Conservation (phyloP, 2,329 filamentous ascomycete species). For the Aspergillus fischeri region DNA sequence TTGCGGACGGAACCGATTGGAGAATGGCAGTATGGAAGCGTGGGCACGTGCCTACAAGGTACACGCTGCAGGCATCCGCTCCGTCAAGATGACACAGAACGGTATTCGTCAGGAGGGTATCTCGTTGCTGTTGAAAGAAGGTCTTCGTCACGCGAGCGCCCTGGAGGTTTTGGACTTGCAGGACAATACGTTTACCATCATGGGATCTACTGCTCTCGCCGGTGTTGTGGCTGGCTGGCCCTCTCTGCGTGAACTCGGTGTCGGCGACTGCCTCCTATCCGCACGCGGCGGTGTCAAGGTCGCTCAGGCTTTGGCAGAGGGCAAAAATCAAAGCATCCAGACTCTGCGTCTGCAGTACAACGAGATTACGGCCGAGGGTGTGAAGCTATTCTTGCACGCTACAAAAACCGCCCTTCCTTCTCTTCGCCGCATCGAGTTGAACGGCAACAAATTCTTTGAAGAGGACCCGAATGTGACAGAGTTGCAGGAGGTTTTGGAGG, state of each 20-base stretch:
- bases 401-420: constrained; percentile 66
- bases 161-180: constrained; percentile 83
- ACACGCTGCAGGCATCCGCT: constrained; percentile 71
- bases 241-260: constrained; percentile 73
- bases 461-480: constrained; percentile 69
- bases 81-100: constrained; percentile 97
- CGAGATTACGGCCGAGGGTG: constrained; percentile 75
- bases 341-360: constrained; percentile 86
- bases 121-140: constrained; percentile 70
- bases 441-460: constrained; percentile 91
- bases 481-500: constrained; percentile 68
- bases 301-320: constrained; percentile 66
- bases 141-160: constrained; percentile 64
- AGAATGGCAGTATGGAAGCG: constrained; percentile 92
- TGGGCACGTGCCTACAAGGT: constrained; percentile 87
- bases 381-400: constrained; percentile 68
- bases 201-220: constrained; percentile 74
- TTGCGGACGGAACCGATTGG: constrained; percentile 90
- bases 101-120: constrained; percentile 95
- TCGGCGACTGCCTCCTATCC: constrained; percentile 82
- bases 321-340: constrained; percentile 74
- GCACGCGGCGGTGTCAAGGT: constrained; percentile 72
- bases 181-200: constrained; percentile 91
- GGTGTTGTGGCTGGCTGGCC: constrained; percentile 71
- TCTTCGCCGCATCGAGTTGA: constrained; percentile 83